Conservation (phyloP, 225 moss, liverwort and hornwort species). For the Rhytidiadelphus loreus region DNA sequence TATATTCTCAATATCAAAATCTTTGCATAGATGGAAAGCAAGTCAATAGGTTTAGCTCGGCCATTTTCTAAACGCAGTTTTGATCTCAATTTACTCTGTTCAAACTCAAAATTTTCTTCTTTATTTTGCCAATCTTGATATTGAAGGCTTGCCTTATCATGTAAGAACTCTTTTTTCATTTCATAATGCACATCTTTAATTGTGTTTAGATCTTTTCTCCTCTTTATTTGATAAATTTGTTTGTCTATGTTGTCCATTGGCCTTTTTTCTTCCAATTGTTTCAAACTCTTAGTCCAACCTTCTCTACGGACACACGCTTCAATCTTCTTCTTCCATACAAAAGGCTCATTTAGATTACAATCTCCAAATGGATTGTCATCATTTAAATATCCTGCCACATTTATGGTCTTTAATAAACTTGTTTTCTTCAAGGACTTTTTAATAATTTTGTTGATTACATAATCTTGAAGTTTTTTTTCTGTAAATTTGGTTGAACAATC, state of each 20-base stretch:
- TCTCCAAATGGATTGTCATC: background rate
- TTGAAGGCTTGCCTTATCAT: conserved; percentile 48
- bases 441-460: too few relatives aligned
- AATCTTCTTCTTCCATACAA: conserved; percentile 74
- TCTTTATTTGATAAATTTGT: conserved; percentile 12
- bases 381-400: too few relatives aligned
- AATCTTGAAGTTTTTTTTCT: too few relatives aligned
- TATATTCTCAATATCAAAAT: too few relatives aligned
- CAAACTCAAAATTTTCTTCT: conserved; percentile 41
- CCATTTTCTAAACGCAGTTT: too few relatives aligned
- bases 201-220: conserved; percentile 43
- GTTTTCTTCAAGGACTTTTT: too few relatives aligned
- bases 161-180: conserved; percentile 60
- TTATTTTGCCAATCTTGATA: conserved; percentile 39
- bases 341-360: conserved; percentile 41
- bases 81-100: too few relatives aligned
- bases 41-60: conserved; percentile 47
- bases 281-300: conserved; percentile 5
- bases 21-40: conserved; percentile 4
- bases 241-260: conserved; percentile 1
- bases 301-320: conserved; percentile 21
- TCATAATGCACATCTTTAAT: conserved; percentile 56
- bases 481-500: too few relatives aligned
- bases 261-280: conserved; percentile 25
- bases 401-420: too few relatives aligned